Conservation (phyloP, 108 stramenopile species). For the Cyclotella choctawhatcheeana region DNA sequence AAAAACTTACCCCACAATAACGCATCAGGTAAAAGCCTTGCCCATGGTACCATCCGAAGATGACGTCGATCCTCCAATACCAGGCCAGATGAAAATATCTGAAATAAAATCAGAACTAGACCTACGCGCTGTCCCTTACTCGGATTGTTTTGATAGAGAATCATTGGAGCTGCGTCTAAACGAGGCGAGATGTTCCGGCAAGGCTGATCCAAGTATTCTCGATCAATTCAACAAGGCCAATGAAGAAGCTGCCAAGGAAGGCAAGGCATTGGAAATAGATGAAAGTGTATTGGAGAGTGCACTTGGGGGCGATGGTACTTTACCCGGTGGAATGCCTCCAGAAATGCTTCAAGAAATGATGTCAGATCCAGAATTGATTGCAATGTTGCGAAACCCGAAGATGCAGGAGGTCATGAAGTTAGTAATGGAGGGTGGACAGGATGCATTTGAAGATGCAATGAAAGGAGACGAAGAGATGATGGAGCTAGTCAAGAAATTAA, state of each 20-base stretch:
- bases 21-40: too few relatives aligned
- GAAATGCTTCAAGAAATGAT: conserved; percentile 56
- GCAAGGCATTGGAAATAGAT: conserved; percentile 44
- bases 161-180: conserved; percentile 44
- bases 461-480: conserved; percentile 54
- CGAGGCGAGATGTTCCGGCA: conserved; percentile 55
- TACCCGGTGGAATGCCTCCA: conserved; percentile 69
- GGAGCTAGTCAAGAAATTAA: conserved; percentile 56
- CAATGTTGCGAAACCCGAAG: conserved; percentile 59
- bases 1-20: too few relatives aligned
- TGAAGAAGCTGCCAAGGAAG: conserved; percentile 40
- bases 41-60: too few relatives aligned
- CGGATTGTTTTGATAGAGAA: conserved; percentile 79
- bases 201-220: conserved; percentile 59
- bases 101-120: conserved; percentile 75
- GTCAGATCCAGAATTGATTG: conserved; percentile 60
- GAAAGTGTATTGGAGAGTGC: conserved; percentile 51
- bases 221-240: conserved; percentile 60
- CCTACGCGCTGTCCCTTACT: conserved; percentile 48
- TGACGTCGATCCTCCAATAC: conserved; percentile 47
- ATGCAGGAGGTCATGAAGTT: conserved; percentile 72
- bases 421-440: conserved; percentile 58
- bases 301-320: conserved; percentile 58
- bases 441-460: conserved; percentile 58
- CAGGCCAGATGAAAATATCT: conserved; percentile 66